These are phyloP conservation scores for Serpula lacrymans DNA, from an alignment of 768 basidiomycete species.

Conservation along the genomic window DNA sequence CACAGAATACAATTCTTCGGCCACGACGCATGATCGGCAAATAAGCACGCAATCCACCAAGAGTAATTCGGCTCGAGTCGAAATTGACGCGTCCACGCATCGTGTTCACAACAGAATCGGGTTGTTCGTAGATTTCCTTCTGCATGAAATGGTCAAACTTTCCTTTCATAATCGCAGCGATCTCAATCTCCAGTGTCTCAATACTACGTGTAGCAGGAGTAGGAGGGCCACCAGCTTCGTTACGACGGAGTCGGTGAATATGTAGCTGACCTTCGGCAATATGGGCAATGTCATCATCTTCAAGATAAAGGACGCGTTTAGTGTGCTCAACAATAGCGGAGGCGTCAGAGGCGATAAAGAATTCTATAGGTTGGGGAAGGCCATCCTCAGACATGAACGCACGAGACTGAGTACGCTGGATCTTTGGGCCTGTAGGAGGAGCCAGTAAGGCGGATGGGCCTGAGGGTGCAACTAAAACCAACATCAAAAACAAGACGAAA, in stretches of 20 bases:
- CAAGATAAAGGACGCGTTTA: constrained; percentile 96
- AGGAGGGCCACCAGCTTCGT: constrained; percentile 64
- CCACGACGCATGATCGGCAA: constrained; percentile 94
- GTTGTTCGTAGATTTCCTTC: constrained; percentile 99
- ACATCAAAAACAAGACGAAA: background rate
- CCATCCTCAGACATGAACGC: constrained; percentile 99
- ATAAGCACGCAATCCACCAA: constrained; percentile 94
- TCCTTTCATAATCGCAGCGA: constrained; percentile 99
- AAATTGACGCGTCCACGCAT: constrained; percentile 99
- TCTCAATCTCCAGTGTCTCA: constrained; percentile 96
- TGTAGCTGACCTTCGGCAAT: constrained; percentile 96
- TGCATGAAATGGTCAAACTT: constrained; percentile 99
- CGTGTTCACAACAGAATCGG: constrained; percentile 99
- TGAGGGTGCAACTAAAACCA: constrained; percentile 37
- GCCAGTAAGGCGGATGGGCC: constrained; percentile 63
- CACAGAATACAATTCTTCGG: constrained; percentile 91
- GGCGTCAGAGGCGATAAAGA: constrained; percentile 98
- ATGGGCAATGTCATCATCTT: constrained; percentile 99
- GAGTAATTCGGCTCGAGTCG: constrained; percentile 84
- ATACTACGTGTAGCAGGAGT: constrained; percentile 77
- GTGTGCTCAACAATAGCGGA: constrained; percentile 97
- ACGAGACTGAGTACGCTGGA: constrained; percentile 90
- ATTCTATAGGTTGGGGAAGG: constrained; percentile 97
- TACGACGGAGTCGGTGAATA: constrained; percentile 95
- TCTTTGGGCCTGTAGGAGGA: constrained; percentile 67